A percentile compares a stretch with the other conserved stretches of the same genome.
phyloP scores from a whole-genome alignment of 2,329 filamentous ascomycete species.

The Emmonsia crescens region DNA sequence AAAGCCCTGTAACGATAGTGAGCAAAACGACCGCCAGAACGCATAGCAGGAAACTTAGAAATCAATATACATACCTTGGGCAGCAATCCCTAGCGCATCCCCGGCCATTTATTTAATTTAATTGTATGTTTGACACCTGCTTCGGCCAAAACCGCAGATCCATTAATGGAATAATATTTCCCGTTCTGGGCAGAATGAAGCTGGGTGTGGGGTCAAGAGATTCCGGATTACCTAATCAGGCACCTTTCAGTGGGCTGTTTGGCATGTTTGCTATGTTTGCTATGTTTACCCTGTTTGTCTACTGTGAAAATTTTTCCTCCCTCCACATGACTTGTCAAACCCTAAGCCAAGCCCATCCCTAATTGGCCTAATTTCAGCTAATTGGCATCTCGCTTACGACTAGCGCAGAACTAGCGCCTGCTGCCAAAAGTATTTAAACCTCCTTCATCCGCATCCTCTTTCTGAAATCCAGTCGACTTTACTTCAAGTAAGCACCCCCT shows the following conservation, averaged over 20 bases:
- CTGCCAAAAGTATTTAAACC: slow-evolving; percentile 11
- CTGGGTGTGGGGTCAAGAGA: no score
- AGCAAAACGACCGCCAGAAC: neutral
- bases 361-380: neutral
- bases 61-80: neutral
- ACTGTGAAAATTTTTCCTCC: neutral
- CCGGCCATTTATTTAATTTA: neutral
- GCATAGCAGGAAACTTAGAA: neutral
- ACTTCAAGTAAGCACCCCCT: slow-evolving; percentile 13
- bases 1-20: neutral
- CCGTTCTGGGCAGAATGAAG: neutral
- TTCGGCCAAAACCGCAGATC: neutral
- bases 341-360: neutral
- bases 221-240: no score
- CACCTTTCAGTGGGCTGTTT: no score
- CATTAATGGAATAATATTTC: neutral
- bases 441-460: neutral
- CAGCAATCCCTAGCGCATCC: neutral
- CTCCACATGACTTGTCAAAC: neutral
- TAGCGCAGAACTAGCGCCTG: neutral
- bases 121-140: neutral
- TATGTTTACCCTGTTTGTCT: neutral
- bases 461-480: slow-evolving; percentile 10
- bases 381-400: neutral
- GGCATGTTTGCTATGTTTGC: neutral